Evolutionary conservation across 2,329 filamentous ascomycete genomes (phyloP), one percentile per base, ranked within the genome.

Genomic region (Aureobasidium pullulans): DNA sequence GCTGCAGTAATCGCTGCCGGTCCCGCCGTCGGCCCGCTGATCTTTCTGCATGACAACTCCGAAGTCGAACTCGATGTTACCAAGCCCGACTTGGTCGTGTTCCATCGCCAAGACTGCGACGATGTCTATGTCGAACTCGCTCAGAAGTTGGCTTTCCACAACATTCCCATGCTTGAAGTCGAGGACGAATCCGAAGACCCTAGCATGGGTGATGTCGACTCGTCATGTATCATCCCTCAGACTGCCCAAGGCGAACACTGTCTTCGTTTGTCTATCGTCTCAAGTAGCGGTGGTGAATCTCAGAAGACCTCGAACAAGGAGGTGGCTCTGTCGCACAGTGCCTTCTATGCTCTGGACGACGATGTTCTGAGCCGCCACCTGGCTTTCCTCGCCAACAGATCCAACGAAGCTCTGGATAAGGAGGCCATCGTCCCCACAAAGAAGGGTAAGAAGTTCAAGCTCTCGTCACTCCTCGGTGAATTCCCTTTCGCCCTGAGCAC

Each of bases 301-400:
- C 23, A 44, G 40, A 19, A 43, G 8, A 19, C 13, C 13, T 36
- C 13, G 1, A 36, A 7, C 44, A 58, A 42, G 32, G 28, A 49
- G 10, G 37, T 46, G 9, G 47, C 57, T 8, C 7, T 59, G 10
- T 37, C 57, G 11, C 31, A 16, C 9, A 31, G 37, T 16, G 47
- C 32, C 37, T 59, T 59, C 31, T n/a, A 46, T 19, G 32, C 19
- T 19, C 28, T 59, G 19, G 40, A 59, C 4, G 23, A 59, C n/a
- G 57, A 44, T 34, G 40, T 39, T 7, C 23, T 59, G 39, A 53
- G 47, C 16, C 57, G 57, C n/a, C 57, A 59, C 57, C 15, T 59
- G 13, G 39, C 47, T 1, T 53, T 15, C 29, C 37, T 59, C 31
- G 16, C 23, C 15, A 11, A 40, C 39, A 43, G 31, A 11, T 2